phyloP scores from a whole-genome alignment of 306 rosid genomes.

The Begonia fuchsioides region DNA sequence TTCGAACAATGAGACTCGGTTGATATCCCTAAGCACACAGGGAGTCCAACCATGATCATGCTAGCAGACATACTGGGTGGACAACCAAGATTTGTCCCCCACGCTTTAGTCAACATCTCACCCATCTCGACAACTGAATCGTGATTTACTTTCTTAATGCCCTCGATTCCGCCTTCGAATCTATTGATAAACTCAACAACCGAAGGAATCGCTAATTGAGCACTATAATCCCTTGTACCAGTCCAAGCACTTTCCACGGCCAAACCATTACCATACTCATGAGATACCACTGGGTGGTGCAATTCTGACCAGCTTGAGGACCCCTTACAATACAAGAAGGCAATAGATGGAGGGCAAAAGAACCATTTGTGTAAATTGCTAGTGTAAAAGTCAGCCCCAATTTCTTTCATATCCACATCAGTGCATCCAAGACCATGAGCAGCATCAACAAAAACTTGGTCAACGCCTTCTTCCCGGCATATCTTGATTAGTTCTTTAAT shows the following conservation, averaged over 20 bases:
- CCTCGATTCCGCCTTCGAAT: constrained; percentile 86
- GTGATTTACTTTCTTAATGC: constrained; percentile 81
- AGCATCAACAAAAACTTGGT: constrained; percentile 83
- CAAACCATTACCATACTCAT: constrained; percentile 92
- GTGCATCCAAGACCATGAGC: constrained; percentile 90
- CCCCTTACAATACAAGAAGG: constrained; percentile 49
- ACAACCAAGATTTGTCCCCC: constrained; percentile 81
- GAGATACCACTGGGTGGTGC: constrained; percentile 95
- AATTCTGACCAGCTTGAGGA: constrained; percentile 26
- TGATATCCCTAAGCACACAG: constrained; percentile 46
- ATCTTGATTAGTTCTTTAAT: constrained; percentile 66
- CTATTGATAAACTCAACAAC: constrained; percentile 58
- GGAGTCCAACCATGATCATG: constrained; percentile 90
- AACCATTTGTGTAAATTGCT: constrained; percentile 96
- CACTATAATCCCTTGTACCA: constrained; percentile 91
- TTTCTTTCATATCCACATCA: constrained; percentile 70
- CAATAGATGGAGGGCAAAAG: constrained; percentile 90
- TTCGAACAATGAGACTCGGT: constrained; percentile 51
- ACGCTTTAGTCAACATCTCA: constrained; percentile 53
- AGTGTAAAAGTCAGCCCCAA: constrained; percentile 93
- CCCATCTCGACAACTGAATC: constrained; percentile 83
- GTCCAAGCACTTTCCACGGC: constrained; percentile 93
- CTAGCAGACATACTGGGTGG: constrained; percentile 77
- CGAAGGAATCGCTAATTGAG: constrained; percentile 71
- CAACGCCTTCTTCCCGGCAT: constrained; percentile 94